A percentile compares a stretch with the other conserved stretches of the same genome.
Conservation (phyloP, 2,329 filamentous ascomycete genomes). For the Cladorrhinum sp. region DNA sequence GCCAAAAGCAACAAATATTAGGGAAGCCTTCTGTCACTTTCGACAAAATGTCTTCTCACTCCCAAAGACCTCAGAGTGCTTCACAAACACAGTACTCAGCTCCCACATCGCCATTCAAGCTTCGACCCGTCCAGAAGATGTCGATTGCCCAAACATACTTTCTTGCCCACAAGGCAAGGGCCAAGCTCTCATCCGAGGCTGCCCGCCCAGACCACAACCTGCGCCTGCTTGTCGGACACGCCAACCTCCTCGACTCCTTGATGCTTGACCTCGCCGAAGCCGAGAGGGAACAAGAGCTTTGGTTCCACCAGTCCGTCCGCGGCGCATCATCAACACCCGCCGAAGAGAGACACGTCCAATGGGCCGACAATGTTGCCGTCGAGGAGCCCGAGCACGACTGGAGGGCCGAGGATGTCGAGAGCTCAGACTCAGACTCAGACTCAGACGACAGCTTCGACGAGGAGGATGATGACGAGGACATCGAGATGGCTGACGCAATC, state of each 20-base stretch:
- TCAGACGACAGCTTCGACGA: constrained; percentile 45
- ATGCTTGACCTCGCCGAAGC: constrained; percentile 89
- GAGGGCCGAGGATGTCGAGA: constrained; percentile 62
- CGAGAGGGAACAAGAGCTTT: constrained; percentile 91
- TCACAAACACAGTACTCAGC: constrained; percentile 27
- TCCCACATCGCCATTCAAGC: constrained; percentile 46
- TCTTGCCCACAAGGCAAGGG: constrained; percentile 92
- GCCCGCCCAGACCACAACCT: constrained; percentile 90
- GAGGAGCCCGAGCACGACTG: constrained; percentile 73
- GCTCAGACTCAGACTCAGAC: constrained; percentile 50
- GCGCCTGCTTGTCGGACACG: constrained; percentile 90
- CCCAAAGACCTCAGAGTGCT: constrained; percentile 17
- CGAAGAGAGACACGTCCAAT: constrained; percentile 76
- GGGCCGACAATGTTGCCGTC: constrained; percentile 69
- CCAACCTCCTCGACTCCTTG: constrained; percentile 93
- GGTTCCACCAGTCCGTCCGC: constrained; percentile 95
- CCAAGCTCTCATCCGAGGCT: constrained; percentile 93
- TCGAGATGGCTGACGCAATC: constrained; percentile 52
- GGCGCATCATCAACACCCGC: constrained; percentile 53
- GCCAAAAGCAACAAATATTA: constrained; percentile 25
- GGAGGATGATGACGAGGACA: constrained; percentile 48
- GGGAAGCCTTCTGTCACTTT: constrained; percentile 15
- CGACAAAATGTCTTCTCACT: constrained; percentile 25
- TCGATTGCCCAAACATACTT: constrained; percentile 98
- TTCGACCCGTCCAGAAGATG: constrained; percentile 70